Evolutionary conservation across 176 grass and related monocot genomes (phyloP), one percentile per base, ranked within the genome.

Genomic region (Zizania latifolia): DNA sequence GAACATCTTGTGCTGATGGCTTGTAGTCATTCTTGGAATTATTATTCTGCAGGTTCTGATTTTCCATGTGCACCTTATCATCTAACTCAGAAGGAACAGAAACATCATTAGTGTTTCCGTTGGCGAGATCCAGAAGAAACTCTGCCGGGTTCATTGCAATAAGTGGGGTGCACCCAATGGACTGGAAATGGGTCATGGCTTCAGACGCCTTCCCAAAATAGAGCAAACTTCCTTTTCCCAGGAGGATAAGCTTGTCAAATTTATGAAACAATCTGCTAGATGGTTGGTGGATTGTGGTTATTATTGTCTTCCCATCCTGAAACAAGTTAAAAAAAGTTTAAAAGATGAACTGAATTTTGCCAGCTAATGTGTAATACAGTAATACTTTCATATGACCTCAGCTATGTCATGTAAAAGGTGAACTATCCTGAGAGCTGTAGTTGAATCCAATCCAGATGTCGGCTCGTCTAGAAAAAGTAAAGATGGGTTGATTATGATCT

Each of bases 61-160:
- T 81, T 71, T 85, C 83, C 58, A 88, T 94, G 65, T 99, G 89
- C 76, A 92, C 91, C 82, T 86, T 93, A 69, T 99, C 95, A 59
- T 99, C 83, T 64, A 99, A 78, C 44, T 94, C 95, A 41, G 91
- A 92, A 84, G 95, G 95, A 83, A 99, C 53, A 2, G 91, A 94
- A 11, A 99, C 81, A 79, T 99, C 91, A 16, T 67, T 92, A 58
- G 86, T 85, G 84, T 94, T 99, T 4, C 95, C 95, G 79, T 94
- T 99, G 13, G 91, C 86, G 27, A 99, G 88, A 87, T 99, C 95
- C 56, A 99, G 84, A 63, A 99, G 81, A 82, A 99, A 99, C 70
- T 99, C 95, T 89, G 95, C 95, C 58, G 95, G 95, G 58, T 99
- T 99, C 95, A 99, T 99, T 19, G 86, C 56, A 50, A 99, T 99